Base-by-base conservation (phyloP, 2,329 filamentous ascomycete species). In the Stachybotrys chlorohalonatus region DNA sequence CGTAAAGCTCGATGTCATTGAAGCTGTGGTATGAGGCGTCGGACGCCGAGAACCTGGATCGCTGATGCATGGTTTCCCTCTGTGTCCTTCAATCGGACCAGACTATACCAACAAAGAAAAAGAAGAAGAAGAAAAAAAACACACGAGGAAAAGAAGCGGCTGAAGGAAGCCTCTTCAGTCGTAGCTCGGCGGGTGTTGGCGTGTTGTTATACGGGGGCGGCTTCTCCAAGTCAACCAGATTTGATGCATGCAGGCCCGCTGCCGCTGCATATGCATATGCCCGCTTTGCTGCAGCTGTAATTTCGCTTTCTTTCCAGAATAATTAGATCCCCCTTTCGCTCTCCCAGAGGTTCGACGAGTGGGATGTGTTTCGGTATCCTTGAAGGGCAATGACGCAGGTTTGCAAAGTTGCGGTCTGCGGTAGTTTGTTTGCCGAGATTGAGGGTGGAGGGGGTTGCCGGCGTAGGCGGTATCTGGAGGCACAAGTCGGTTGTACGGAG, bases 21-120 rank as follows among this genome's bases (percentile, higher is more conserved):
- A 80, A 80, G 69, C 77, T 81, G 64, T 81, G 77, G 64, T 81
- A 81, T 42, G 73, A 74, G 61, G 76, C 75, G 61, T 76, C 75
- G 31, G 78, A 79, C 51, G 67, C 67, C 52, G 75, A 73, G 58
- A 73, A 64, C 63, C 73, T 77, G 50, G 69, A 67, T 52, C 71
- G 68, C 49, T 65, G 60, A 58, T 64, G 61, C 66, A 68, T 68
- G 57, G 36, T 42, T 2, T 42, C 36, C 13, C 36, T 39, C 11
- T 42, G 8, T 13, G 36, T 42, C 36, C 36, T 42, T 13, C 36
- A 42, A 42, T 9, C 36, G 36, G 36, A 42, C 8, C 9, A 42
- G 13, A 5, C 36, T 9, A 42, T 42, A 42, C 13, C 9, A 42
- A 42, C 36, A 42, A 42, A 42, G 9, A 42, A 13, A 42, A 42